Conservation (phyloP, 2,329 filamentous ascomycete species). For the Aspergillus felis region DNA sequence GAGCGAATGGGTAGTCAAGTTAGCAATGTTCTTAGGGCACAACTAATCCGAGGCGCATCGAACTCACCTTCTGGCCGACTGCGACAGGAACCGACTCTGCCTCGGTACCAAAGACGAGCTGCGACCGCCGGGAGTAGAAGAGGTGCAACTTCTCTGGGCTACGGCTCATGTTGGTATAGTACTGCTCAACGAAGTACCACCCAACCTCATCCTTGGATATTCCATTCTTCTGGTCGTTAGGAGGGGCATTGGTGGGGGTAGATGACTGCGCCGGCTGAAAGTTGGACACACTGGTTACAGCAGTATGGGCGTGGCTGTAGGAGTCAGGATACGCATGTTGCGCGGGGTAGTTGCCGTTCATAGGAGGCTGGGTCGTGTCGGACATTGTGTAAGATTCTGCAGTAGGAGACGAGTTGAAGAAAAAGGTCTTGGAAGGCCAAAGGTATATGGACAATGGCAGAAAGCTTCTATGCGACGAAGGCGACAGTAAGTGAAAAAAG, state of each 20-base stretch:
- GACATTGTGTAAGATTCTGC: slow-evolving; percentile 30
- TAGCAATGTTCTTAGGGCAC: slow-evolving; percentile 1
- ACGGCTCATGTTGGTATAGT: slow-evolving; percentile 96
- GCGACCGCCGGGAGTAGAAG: slow-evolving; percentile 94
- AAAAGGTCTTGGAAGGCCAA: not conserved
- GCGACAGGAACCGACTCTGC: slow-evolving; percentile 83
- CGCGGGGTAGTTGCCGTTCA: slow-evolving; percentile 41
- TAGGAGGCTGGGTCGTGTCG: slow-evolving; percentile 37
- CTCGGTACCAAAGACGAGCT: slow-evolving; percentile 89
- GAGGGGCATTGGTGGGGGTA: slow-evolving; percentile 36
- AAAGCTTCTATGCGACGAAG: not conserved
- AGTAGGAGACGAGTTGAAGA: slow-evolving; percentile 3
- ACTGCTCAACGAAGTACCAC: slow-evolving; percentile 99
- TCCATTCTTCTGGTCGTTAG: slow-evolving; percentile 38
- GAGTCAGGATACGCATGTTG: slow-evolving; percentile 38
- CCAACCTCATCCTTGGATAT: slow-evolving; percentile 88
- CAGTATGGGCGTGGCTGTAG: slow-evolving; percentile 32
- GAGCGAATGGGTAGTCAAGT: slow-evolving; percentile 14
- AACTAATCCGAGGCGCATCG: not conserved
- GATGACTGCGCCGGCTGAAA: slow-evolving; percentile 39
- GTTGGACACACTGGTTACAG: slow-evolving; percentile 33
- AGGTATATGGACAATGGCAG: not conserved
- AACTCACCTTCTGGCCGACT: slow-evolving; percentile 77
- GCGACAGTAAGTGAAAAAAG: not conserved
- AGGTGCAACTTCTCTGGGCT: slow-evolving; percentile 89